Evolutionary conservation across 305 asterid species (phyloP), one percentile per base, ranked within the genome.

Genomic region (Fraxinus albicans): DNA sequence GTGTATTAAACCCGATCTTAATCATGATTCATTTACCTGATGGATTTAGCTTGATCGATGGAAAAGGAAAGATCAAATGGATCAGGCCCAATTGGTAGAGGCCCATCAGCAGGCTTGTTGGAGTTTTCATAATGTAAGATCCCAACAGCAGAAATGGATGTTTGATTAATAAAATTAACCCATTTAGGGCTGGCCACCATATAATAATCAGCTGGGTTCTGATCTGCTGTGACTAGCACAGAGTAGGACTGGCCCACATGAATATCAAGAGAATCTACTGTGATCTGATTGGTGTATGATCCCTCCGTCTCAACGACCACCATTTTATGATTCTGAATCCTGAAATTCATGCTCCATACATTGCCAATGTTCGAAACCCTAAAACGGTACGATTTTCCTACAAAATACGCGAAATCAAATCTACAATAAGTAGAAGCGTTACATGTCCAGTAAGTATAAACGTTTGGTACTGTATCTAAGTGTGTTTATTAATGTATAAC

Each of bases 211-310:
- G 85, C 87, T 9, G 73, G 90, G 15, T 78, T 58, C 80, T 91
- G 90, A 86, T 87, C 77, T 8, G 89, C 85, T 2, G 87, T 87
- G 35, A 92, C 88, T 6, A 92, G 90, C 70, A 92, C 91, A 7
- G 97, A 92, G 84, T 91, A 92, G 3, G 97, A 92, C 78, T 92
- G 97, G 63, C 97, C 97, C n/a, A 91, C 86, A 27, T 92, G 97
- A 27, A 92, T 90, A 15, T 92, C 97, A 0, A 92, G 88, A 60
- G 92, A 89, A 8, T 90, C 92, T 12, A 92, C 33, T 19, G 69
- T 74, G 19, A 88, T 85, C 86, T 90, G 91, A 21, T 88, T 40
- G 17, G 92, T 88, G 83, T 92, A 92, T n/a, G 95, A 92, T 38
- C 97, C 97, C 86, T 92, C 97, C 1, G 93, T 90, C 81, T 92